Percentiles rank a stretch among this genome's conserved stretches.
These are phyloP conservation scores for Cardamine occulta DNA, from an alignment of 345 rosid species.

Conservation along the genomic window DNA sequence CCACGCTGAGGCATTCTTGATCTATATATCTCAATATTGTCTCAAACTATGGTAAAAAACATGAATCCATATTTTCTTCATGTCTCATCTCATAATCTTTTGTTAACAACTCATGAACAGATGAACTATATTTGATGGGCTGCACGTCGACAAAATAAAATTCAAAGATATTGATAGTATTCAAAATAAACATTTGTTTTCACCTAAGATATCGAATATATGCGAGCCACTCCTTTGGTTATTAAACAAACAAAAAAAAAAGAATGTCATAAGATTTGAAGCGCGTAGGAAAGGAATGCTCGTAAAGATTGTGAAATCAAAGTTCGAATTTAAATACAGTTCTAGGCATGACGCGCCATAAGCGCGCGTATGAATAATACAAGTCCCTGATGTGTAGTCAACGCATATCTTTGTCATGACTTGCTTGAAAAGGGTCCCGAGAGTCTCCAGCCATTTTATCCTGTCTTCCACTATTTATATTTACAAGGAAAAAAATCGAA, in stretches of 20 bases:
- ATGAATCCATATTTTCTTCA: background rate
- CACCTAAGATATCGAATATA: background rate
- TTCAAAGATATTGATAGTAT: background rate
- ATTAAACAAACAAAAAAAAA: background rate
- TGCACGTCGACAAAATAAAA: conserved; percentile 27
- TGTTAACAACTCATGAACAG: conserved; percentile 1
- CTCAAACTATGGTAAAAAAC: background rate
- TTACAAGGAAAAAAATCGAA: background rate
- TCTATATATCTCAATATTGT: background rate
- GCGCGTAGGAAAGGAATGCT: conserved; percentile 11
- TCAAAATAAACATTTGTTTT: background rate
- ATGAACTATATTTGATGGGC: background rate
- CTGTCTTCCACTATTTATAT: conserved; percentile 30
- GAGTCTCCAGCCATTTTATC: conserved; percentile 27
- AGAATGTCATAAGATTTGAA: background rate
- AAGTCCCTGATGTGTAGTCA: conserved; percentile 15
- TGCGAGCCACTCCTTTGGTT: conserved; percentile 33
- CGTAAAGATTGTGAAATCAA: background rate
- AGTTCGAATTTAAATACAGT: background rate
- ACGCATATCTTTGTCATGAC: conserved; percentile 19
- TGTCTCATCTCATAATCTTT: background rate
- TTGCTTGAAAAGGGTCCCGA: background rate
- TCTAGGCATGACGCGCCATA: conserved; percentile 17
- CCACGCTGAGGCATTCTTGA: background rate
- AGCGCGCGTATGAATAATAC: background rate